phyloP scores from a whole-genome alignment of 805 yeast genomes.

The Tetrapisispora iriomotensis region DNA sequence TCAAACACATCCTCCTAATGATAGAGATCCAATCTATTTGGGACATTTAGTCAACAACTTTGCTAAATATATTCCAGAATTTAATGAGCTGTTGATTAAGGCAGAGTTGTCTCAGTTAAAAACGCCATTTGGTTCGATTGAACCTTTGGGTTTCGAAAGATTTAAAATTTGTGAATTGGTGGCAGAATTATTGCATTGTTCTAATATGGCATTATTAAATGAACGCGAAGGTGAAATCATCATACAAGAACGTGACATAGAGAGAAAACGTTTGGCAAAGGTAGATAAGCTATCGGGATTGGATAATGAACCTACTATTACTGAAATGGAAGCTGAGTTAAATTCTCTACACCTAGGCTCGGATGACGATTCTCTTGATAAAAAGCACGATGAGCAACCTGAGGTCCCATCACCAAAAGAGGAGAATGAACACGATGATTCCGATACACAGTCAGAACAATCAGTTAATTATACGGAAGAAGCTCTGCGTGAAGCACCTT shows the following conservation, averaged over 20 bases:
- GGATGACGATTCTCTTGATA: conserved; percentile 5
- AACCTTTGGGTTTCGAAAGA: conserved; percentile 85
- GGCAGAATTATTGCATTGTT: conserved; percentile 91
- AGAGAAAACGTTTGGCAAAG: conserved; percentile 33
- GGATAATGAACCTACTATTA: conserved; percentile 2
- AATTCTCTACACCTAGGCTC: conserved; percentile 4
- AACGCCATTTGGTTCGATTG: conserved; percentile 45
- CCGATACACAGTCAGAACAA: background rate
- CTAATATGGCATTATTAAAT: conserved; percentile 86
- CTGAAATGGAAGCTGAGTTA: conserved; percentile 2
- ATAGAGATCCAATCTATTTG: conserved; percentile 85
- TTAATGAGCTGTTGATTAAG: conserved; percentile 49
- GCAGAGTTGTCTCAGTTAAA: conserved; percentile 29
- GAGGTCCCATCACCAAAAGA: background rate
- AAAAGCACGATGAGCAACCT: background rate
- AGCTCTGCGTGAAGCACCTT: conserved; percentile 10
- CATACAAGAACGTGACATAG: conserved; percentile 58
- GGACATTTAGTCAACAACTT: conserved; percentile 78
- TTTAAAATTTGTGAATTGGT: conserved; percentile 87
- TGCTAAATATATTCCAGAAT: conserved; percentile 58
- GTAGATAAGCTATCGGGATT: conserved; percentile 4
- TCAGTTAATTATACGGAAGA: conserved; percentile 2
- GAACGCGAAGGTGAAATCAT: conserved; percentile 62
- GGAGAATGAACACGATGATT: background rate
- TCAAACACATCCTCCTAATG: conserved; percentile 85